phyloP scores from a whole-genome alignment of 2,329 filamentous ascomycete genomes.

The Neurospora sp. region DNA sequence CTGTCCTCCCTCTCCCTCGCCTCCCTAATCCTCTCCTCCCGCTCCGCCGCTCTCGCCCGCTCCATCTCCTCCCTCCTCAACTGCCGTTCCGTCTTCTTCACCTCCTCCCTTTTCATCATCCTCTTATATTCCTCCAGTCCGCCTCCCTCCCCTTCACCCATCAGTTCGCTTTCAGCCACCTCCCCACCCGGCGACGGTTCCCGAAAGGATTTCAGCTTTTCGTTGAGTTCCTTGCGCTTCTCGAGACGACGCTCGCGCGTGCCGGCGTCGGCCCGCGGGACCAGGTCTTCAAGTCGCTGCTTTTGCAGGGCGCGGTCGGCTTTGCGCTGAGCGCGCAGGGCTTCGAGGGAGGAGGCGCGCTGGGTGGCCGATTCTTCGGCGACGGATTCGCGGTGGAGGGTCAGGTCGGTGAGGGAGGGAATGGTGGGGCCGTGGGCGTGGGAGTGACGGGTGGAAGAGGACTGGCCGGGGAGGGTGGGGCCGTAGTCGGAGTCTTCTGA shows the following conservation, averaged over 20 bases:
- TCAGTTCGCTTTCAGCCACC: slow-evolving; percentile 58
- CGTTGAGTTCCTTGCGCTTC: slow-evolving; percentile 66
- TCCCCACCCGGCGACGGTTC: slow-evolving; percentile 50
- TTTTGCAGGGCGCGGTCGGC: slow-evolving; percentile 58
- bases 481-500: slow-evolving; percentile 53
- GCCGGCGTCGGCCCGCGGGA: slow-evolving; percentile 72
- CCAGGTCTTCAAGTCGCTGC: slow-evolving; percentile 68
- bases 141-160: slow-evolving; percentile 57
- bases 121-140: slow-evolving; percentile 60
- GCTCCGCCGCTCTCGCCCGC: slow-evolving; percentile 65
- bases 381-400: slow-evolving; percentile 42
- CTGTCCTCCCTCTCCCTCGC: slow-evolving; percentile 70
- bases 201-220: slow-evolving; percentile 64
- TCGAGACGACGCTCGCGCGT: slow-evolving; percentile 77
- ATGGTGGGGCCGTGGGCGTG: slow-evolving; percentile 46
- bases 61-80: slow-evolving; percentile 71
- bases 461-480: slow-evolving; percentile 33
- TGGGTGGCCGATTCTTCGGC: slow-evolving; percentile 31
- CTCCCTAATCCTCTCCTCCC: slow-evolving; percentile 63
- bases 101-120: slow-evolving; percentile 53
- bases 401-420: slow-evolving; percentile 65
- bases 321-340: slow-evolving; percentile 52
- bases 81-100: slow-evolving; percentile 77
- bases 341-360: slow-evolving; percentile 33
- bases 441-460: slow-evolving; percentile 21